phyloP scores from a whole-genome alignment of 1,284 basidiomycete species.

The Microbotryum intermedium region DNA sequence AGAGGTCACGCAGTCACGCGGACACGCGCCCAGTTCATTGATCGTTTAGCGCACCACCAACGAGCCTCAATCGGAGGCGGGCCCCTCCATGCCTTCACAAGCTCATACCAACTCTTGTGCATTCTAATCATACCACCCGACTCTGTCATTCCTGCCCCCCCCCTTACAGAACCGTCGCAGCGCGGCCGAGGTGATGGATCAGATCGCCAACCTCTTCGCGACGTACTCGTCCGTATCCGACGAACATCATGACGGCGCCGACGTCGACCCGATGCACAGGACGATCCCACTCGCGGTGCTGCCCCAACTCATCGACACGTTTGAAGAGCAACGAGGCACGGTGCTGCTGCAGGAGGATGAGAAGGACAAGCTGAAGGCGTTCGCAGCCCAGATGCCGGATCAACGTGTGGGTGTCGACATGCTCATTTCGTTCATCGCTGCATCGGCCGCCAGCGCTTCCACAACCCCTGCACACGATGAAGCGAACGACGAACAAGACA shows the following conservation, averaged over 20 bases:
- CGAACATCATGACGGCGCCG: conserved; percentile 7
- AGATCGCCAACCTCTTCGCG: conserved; percentile 21
- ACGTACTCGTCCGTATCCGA: conserved; percentile 6
- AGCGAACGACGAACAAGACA: too few species aligned
- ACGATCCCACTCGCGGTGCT: conserved; percentile 2
- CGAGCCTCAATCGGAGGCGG: too few species aligned
- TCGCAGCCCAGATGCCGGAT: not conserved
- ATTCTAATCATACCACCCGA: too few species aligned
- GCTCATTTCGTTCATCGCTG: conserved; percentile 8
- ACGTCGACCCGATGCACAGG: not conserved
- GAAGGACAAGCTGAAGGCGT: not conserved
- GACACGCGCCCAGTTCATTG: too few species aligned
- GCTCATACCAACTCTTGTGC: too few species aligned
- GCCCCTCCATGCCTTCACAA: too few species aligned
- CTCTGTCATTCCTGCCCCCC: too few species aligned
- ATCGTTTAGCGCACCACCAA: too few species aligned
- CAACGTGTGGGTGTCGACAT: conserved; percentile 20
- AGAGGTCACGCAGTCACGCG: too few species aligned
- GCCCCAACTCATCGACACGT: conserved; percentile 15
- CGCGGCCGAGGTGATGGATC: conserved; percentile 12
- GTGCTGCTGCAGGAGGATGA: conserved; percentile 13
- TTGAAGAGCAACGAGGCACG: conserved; percentile 13
- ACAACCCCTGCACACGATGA: too few species aligned
- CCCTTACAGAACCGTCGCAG: conserved; percentile 1
- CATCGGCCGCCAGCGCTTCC: too few species aligned